Conservation (phyloP, 768 basidiomycete species). For the Cystoderma amianthinum region DNA sequence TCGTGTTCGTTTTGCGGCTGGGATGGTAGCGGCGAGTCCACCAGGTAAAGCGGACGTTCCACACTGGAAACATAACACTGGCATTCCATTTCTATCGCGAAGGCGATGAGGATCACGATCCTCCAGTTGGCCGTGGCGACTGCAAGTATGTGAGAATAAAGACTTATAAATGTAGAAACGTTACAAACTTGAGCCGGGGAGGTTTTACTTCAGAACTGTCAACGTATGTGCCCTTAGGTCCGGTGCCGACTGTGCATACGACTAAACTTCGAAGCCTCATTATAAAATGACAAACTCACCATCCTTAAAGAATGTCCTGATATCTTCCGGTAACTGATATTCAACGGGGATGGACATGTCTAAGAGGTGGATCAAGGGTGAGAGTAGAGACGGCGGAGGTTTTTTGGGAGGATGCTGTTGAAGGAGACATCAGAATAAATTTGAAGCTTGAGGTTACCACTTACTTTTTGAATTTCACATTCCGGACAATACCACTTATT, state of each 20-base stretch:
- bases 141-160: constrained; percentile 12
- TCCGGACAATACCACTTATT: constrained; percentile 78
- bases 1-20: constrained; percentile 49
- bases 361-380: constrained; percentile 65
- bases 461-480: constrained; percentile 62
- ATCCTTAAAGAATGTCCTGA: constrained; percentile 79
- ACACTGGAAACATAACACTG: constrained; percentile 90
- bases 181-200: constrained; percentile 74
- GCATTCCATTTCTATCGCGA: constrained; percentile 75
- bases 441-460: constrained; percentile 14
- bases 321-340: constrained; percentile 82
- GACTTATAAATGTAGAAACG: neutral
- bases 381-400: constrained; percentile 59
- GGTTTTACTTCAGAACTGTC: constrained; percentile 73
- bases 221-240: constrained; percentile 76
- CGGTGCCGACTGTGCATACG: constrained; percentile 57
- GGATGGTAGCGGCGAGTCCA: constrained; percentile 41
- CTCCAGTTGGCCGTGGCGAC: constrained; percentile 85
- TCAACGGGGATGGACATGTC: constrained; percentile 69
- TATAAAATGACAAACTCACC: constrained; percentile 40
- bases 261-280: constrained; percentile 8
- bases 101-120: constrained; percentile 86
- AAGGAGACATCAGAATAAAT: constrained; percentile 8
- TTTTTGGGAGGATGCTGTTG: constrained; percentile 62
- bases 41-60: constrained; percentile 70